These are phyloP conservation scores for Diaporthe ampelina DNA, from an alignment of 2,329 filamentous ascomycete genomes.

Conservation along the genomic window DNA sequence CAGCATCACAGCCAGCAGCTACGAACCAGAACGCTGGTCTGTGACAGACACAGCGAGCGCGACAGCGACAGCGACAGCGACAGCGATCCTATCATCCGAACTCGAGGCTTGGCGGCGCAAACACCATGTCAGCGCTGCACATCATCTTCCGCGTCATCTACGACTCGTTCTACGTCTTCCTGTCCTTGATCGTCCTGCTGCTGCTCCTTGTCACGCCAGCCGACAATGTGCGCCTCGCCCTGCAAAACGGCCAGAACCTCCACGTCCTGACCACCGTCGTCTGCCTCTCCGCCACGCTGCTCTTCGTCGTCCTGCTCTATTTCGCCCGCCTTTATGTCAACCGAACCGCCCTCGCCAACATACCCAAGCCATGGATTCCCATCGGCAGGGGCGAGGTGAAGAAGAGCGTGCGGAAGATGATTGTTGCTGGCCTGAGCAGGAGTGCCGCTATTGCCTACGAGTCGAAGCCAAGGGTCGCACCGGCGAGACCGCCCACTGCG, in stretches of 20 bases:
- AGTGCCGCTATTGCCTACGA: constrained; percentile 88
- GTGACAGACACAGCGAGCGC: neutral
- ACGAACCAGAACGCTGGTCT: neutral
- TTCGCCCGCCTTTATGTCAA: constrained; percentile 89
- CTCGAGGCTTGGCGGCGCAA: neutral
- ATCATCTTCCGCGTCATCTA: constrained; percentile 86
- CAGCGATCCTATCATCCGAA: neutral
- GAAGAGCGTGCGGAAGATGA: constrained; percentile 80
- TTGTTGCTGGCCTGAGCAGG: constrained; percentile 78
- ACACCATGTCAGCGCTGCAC: constrained; percentile 47
- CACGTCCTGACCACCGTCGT: constrained; percentile 88
- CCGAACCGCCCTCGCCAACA: constrained; percentile 81
- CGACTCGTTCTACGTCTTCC: constrained; percentile 80
- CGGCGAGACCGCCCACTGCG: constrained; percentile 44
- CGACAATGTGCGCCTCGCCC: constrained; percentile 85
- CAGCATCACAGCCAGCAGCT: neutral
- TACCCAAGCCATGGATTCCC: constrained; percentile 89
- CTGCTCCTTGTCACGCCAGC: constrained; percentile 85
- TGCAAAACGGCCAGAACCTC: constrained; percentile 74
- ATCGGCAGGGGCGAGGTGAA: constrained; percentile 87
- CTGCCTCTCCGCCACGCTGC: constrained; percentile 79
- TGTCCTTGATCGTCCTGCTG: constrained; percentile 79
- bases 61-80: neutral
- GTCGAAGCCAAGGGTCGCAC: constrained; percentile 74
- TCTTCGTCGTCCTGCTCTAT: constrained; percentile 83